A percentile compares a stretch with the other conserved stretches of the same genome.
Conservation (phyloP, 306 rosid species). For the Astragalus glycyphyllos region DNA sequence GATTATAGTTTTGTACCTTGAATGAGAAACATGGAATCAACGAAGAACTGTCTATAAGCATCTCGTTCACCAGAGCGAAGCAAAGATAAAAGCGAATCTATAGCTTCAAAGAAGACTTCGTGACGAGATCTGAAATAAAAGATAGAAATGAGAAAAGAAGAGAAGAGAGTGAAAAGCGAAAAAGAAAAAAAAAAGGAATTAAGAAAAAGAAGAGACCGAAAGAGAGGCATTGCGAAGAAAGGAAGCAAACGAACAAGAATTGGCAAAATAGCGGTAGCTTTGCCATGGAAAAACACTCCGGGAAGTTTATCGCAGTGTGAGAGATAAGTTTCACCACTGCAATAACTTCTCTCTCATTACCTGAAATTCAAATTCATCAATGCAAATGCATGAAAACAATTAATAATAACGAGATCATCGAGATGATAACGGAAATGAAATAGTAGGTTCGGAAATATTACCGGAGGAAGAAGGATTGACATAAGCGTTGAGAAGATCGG, state of each 20-base stretch:
- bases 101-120: conserved; percentile 70
- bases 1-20: conserved; percentile 60
- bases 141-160: not conserved
- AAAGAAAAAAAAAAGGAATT: not conserved
- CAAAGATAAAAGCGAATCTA: conserved; percentile 73
- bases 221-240: conserved; percentile 73
- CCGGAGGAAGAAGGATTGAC: conserved; percentile 77
- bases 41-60: conserved; percentile 69
- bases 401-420: no score
- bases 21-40: conserved; percentile 69
- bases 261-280: conserved; percentile 64
- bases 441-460: conserved; percentile 12
- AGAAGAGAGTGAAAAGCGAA: not conserved
- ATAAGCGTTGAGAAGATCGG: conserved; percentile 70
- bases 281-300: conserved; percentile 77
- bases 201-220: conserved; percentile 45
- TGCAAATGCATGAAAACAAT: not conserved
- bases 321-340: conserved; percentile 81
- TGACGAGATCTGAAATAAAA: conserved; percentile 64
- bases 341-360: conserved; percentile 66
- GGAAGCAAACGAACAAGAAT: conserved; percentile 75
- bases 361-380: conserved; percentile 16
- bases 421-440: no score
- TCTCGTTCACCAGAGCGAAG: conserved; percentile 80
- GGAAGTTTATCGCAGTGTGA: conserved; percentile 67